Base-by-base conservation (phyloP, 2,329 filamentous ascomycete species). In the Epichloe uncinata region DNA sequence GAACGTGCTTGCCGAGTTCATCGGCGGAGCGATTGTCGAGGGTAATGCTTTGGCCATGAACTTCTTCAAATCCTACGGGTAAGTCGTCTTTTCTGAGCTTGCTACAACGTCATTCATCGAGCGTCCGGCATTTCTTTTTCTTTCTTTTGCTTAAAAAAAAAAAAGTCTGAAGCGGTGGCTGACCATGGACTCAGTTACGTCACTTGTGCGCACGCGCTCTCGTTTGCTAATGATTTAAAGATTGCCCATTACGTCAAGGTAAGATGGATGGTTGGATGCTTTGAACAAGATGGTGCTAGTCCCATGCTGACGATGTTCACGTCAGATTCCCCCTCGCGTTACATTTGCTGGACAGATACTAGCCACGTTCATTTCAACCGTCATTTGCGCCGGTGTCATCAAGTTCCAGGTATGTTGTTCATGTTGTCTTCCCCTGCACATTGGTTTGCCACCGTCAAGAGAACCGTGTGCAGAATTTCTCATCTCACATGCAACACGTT, bases 1-100 rank as follows among this genome's bases (percentile, higher is more conserved):
- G 20, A 73, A 73, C 48, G 70, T 74, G 1, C 53, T 75, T 7
- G 68, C 70, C n/a, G 70, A 73, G 57, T 68, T 73, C 35, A 69
- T 74, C 12, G 71, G 67, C n/a, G 71, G 71, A 4, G 62, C 64
- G 3, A 66, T 65, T 53, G 63, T 67, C 3, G 57, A 65, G 5
- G 71, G 71, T 20, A 71, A 72, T 43, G 68, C 71, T 1, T 55
- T 73, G n/a, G 69, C 66, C 42, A 69, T 73, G 63, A 70, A 67
- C 59, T 72, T 66, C 57, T 73, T 74, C 62, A 74, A 74, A 61
- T 61, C 65, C 1, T 70, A 63, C 35, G 66, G 60, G 54, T 57
- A 42, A 18, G 50, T 34, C 18, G 30, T 18, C 12, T 11, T n/a
- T 5, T 22, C 26, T 18, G 22, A 15, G 11, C 36, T 26, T 36